Base-by-base conservation (phyloP, 2,329 filamentous ascomycete genomes). In the Paecilomyces niveus region DNA sequence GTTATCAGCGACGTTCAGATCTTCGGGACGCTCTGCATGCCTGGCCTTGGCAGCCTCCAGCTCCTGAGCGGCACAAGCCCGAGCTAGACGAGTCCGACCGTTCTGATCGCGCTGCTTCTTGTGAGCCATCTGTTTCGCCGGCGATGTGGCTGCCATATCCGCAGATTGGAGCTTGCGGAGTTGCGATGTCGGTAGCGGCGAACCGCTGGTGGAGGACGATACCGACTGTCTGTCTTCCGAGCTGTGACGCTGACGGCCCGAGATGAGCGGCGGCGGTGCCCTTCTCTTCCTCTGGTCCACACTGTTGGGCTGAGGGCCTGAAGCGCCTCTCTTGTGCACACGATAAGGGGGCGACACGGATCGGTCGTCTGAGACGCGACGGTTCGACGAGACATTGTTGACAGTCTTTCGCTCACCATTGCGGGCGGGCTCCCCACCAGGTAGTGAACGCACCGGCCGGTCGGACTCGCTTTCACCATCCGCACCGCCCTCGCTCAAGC, bases 81-180 rank as follows among this genome's bases (percentile, higher is more conserved):
- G 86, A n/a, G 93, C 92, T 24, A 99, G 80, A 56, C 89, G 84
- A 3, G 94, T 99, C 65, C 95, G 89, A 22, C 94, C 94, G 70
- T 95, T 96, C 57, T 91, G 89, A 74, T 97, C 94, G 22, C 93
- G 85, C 68, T 93, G 89, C 66, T 94, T 93, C 72, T 93, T 95
- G 70, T 90, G 89, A 1, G 70, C 69, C 57, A 70, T 70, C 72
- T 90, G 85, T 65, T 89, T 86, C 65, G 85, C 83, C 59, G 89
- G 82, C 54, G 90, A 86, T 65, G 86, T 81, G 65, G 84, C 75
- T 18, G 74, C 70, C 52, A 74, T 70, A 45, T 78, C 74, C 26
- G 67, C 64, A 21, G 75, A 76, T 0, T 72, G 69, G 54, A 76
- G 67, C 59, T 75, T 77, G n/a, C 76, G 76, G 13, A 75, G 57